Evolutionary conservation across 2,329 filamentous ascomycete genomes (phyloP).

Genomic region (Elsinoe necatrix): DNA sequence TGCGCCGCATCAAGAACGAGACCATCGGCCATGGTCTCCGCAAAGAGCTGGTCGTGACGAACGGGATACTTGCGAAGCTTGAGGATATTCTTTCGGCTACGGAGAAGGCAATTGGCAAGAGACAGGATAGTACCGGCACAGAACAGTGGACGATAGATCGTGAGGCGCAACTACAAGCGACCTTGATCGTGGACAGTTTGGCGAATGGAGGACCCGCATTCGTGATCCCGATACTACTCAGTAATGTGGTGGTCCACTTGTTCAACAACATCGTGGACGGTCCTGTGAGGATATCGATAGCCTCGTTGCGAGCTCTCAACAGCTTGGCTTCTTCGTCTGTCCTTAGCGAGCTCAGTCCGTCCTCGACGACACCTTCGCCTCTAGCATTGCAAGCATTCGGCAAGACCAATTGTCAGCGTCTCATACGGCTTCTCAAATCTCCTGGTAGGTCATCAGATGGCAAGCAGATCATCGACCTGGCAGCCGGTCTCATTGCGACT

Average conservation of each 20-base stretch:
- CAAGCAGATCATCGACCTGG: slow-evolving; percentile 55
- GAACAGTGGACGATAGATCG: slow-evolving; percentile 53
- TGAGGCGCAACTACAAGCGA: slow-evolving; percentile 63
- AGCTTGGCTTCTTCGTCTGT: slow-evolving; percentile 58
- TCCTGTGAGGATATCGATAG: slow-evolving; percentile 58
- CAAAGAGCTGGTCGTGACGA: slow-evolving; percentile 69
- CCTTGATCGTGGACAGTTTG: slow-evolving; percentile 76
- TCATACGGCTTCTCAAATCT: slow-evolving; percentile 58
- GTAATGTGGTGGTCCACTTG: slow-evolving; percentile 15
- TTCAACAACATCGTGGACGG: slow-evolving; percentile 35
- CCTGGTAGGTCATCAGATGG: slow-evolving; percentile 43
- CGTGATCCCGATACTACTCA: slow-evolving; percentile 18
- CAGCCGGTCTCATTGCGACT: slow-evolving; percentile 50
- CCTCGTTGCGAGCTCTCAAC: slow-evolving; percentile 65
- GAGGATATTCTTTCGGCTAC: slow-evolving; percentile 43
- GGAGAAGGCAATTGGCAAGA: slow-evolving; percentile 39
- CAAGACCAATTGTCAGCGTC: slow-evolving; percentile 50
- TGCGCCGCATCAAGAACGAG: slow-evolving; percentile 77
- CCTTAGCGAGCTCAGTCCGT: slow-evolving; percentile 5
- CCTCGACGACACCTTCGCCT: slow-evolving; percentile 11
- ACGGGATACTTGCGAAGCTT: slow-evolving; percentile 59
- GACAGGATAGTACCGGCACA: slow-evolving; percentile 40
- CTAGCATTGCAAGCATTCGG: slow-evolving; percentile 48
- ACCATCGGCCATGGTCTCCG: slow-evolving; percentile 78
- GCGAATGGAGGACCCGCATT: slow-evolving; percentile 63